Conservation (phyloP, 148 eudicot species). For the Rhododendron kiyosumense region DNA sequence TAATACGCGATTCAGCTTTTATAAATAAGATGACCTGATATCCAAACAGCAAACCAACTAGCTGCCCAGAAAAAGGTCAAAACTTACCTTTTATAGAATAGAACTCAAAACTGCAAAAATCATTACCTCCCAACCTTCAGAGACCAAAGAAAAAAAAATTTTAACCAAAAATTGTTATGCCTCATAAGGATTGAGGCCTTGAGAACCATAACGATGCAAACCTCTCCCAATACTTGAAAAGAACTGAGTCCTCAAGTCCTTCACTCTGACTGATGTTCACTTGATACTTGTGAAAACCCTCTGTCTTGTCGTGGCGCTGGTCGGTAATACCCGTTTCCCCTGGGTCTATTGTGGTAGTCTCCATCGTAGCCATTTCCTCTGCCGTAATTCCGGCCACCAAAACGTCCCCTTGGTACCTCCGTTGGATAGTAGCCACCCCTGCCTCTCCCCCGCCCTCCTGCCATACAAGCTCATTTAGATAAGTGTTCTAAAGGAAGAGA, state of each 20-base stretch:
- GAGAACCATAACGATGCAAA: neutral
- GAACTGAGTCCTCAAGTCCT: neutral
- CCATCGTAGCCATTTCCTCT: conserved; percentile 51
- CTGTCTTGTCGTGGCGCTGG: conserved; percentile 43
- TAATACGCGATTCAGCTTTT: neutral
- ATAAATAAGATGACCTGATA: neutral
- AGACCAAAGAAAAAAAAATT: neutral
- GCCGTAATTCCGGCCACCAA: conserved; percentile 48
- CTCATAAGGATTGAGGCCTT: neutral
- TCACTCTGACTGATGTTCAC: conserved; percentile 35
- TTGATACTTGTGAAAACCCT: conserved; percentile 32
- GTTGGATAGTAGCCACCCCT: conserved; percentile 56
- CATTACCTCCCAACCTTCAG: neutral
- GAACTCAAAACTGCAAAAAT: conserved; percentile 12
- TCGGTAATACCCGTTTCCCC: conserved; percentile 67
- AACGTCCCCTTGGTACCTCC: conserved; percentile 61
- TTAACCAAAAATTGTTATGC: neutral
- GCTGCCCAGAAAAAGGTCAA: neutral
- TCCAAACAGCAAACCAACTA: neutral
- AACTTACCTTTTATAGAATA: neutral
- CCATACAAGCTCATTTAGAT: conserved; percentile 9
- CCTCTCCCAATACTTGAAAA: neutral
- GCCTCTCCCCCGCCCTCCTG: conserved; percentile 94
- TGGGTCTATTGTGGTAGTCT: conserved; percentile 55
- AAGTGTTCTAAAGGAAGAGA: neutral